Base-by-base conservation (phyloP, 2,329 filamentous ascomycete genomes). In the Mycosphaerella arachidis region DNA sequence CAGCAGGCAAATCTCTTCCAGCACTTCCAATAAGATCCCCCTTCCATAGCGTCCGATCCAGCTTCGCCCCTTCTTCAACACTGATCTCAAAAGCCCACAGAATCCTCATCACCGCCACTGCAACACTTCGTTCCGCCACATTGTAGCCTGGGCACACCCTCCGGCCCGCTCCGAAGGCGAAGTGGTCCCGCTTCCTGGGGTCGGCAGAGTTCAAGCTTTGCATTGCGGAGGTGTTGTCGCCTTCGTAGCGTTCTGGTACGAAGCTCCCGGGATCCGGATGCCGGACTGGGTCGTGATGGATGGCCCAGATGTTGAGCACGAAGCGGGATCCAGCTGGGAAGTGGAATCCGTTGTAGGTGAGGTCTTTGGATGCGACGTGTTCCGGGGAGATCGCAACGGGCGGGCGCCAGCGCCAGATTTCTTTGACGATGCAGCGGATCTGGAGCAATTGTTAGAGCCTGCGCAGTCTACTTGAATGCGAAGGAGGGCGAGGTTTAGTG, bases 141-240 rank as follows among this genome's bases (percentile, higher is more conserved):
- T 74, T 71, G 5, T 72, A 66, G n/a, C 72, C 73, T 8, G 72
- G 72, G 60, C 73, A 75, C 2, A 73, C 67, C 6, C 73, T 61
- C 12, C 72, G 48, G 3, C 73, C 73, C 1, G 72, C 72, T 7
- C 73, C 71, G 43, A 73, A 75, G 0, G 71, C 65, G 54, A 74
- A 75, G 56, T 75, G 73, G 43, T 75, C 73, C 5, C 73, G 67
- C 27, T 65, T 48, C 24, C 37, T 18, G 8, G 16, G 30, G 18
- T 55, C 54, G 3, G 58, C 20, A 20, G 50, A 13, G 45, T 57
- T 57, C 50, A 57, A 45, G 48, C 35, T 48, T 35, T 60, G 55
- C 40, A 55, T 55, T 2, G 45, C 29, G 6, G 16, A 48, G 9
- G 51, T 54, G 1, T 57, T 16, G 33, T 57, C 55, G 27, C 16